Percentiles rank a stretch among this genome's conserved stretches.
These are phyloP conservation scores for Kuraishia cidri DNA, from an alignment of 805 yeast genomes.

Conservation along the genomic window DNA sequence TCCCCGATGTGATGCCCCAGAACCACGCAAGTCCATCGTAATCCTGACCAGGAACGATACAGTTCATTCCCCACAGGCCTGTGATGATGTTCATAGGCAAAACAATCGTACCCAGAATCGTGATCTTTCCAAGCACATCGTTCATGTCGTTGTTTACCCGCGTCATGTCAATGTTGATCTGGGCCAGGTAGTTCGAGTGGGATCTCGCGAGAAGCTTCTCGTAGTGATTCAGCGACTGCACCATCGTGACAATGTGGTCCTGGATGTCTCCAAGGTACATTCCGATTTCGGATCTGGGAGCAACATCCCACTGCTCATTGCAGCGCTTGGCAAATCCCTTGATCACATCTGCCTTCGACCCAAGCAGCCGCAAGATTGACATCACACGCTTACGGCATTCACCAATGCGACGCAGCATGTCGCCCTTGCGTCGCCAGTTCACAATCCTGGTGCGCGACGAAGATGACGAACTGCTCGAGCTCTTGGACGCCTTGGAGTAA, in stretches of 20 bases:
- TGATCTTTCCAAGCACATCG: slow-evolving; percentile 89
- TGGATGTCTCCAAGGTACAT: slow-evolving; percentile 96
- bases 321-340: slow-evolving; percentile 91
- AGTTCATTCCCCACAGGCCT: slow-evolving; percentile 99
- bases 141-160: slow-evolving; percentile 94
- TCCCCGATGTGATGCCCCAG: slow-evolving; percentile 35
- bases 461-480: slow-evolving; percentile 14
- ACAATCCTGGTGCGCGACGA: slow-evolving; percentile 34
- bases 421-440: slow-evolving; percentile 89
- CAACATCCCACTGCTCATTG: slow-evolving; percentile 73
- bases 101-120: slow-evolving; percentile 90
- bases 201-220: slow-evolving; percentile 89
- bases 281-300: slow-evolving; percentile 80
- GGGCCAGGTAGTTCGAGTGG: slow-evolving; percentile 95
- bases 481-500: slow-evolving; percentile 8
- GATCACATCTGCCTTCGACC: slow-evolving; percentile 95
- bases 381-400: slow-evolving; percentile 92
- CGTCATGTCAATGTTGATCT: slow-evolving; percentile 96
- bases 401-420: slow-evolving; percentile 90
- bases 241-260: slow-evolving; percentile 97
- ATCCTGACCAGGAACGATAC: slow-evolving; percentile 89
- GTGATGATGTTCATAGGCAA: slow-evolving; percentile 92
- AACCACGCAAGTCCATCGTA: slow-evolving; percentile 59
- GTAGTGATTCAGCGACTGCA: slow-evolving; percentile 87
- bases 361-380: slow-evolving; percentile 77